These are phyloP conservation scores for Scheffersomyces quercinus DNA, from an alignment of 1,139 yeast genomes.

Conservation along the genomic window DNA sequence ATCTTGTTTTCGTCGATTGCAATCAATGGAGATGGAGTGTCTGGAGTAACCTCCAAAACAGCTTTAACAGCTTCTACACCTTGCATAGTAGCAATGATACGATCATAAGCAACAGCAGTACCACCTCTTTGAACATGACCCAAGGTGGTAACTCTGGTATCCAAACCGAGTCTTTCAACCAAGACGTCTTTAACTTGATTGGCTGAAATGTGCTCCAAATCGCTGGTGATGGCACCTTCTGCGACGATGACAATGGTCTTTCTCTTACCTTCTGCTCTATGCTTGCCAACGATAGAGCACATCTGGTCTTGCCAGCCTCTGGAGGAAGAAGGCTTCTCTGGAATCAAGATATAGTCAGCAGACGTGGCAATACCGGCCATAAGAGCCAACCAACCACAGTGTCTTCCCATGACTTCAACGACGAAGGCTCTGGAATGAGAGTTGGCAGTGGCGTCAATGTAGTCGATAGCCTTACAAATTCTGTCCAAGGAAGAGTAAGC, in stretches of 20 bases:
- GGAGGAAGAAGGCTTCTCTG: constrained; percentile 74
- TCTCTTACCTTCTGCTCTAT: constrained; percentile 84
- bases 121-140: constrained; percentile 99
- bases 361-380: constrained; percentile 96
- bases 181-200: constrained; percentile 78
- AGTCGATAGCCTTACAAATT: constrained; percentile 90
- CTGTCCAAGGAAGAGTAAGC: constrained; percentile 92
- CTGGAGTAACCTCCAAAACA: constrained; percentile 83
- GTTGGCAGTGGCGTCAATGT: constrained; percentile 94
- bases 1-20: constrained; percentile 87
- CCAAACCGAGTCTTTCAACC: constrained; percentile 74
- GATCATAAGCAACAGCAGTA: constrained; percentile 91
- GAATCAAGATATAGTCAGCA: constrained; percentile 91
- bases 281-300: constrained; percentile 68
- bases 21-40: constrained; percentile 93
- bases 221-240: constrained; percentile 91
- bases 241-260: constrained; percentile 95
- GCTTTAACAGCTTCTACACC: constrained; percentile 98
- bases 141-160: constrained; percentile 89
- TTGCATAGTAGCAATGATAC: constrained; percentile 88
- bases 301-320: constrained; percentile 73
- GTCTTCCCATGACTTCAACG: constrained; percentile 98
- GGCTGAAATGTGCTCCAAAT: constrained; percentile 78
- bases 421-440: constrained; percentile 98
- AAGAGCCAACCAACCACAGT: constrained; percentile 97